phyloP scores from a whole-genome alignment of 352 stramenopile genomes.

The Phytophthora nicotianae region DNA sequence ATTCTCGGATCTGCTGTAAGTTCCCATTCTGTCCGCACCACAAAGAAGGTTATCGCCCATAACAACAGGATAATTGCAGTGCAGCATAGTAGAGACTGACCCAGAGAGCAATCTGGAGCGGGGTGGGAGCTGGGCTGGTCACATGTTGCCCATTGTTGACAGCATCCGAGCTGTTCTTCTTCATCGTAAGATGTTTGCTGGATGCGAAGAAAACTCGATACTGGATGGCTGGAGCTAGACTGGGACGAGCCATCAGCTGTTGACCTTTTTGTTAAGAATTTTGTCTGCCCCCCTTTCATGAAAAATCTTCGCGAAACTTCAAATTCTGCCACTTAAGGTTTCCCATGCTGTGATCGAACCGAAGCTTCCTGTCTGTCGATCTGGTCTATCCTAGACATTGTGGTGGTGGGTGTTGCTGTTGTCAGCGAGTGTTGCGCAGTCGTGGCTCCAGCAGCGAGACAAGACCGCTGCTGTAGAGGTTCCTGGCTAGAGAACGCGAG shows the following conservation, averaged over 20 bases:
- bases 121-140: slow-evolving; percentile 26
- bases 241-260: slow-evolving; percentile 30
- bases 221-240: neutral
- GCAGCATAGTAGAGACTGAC: slow-evolving; percentile 22
- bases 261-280: neutral
- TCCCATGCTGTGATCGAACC: no score
- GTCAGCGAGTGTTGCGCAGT: no score
- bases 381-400: neutral
- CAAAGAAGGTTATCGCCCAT: neutral
- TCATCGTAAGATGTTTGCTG: slow-evolving; percentile 15
- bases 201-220: slow-evolving; percentile 15
- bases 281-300: neutral
- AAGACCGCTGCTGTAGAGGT: no score
- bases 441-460: no score
- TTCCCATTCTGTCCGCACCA: slow-evolving; percentile 55
- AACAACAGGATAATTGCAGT: neutral
- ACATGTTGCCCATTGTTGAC: neutral
- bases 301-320: neutral
- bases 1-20: slow-evolving; percentile 54
- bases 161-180: slow-evolving; percentile 12
- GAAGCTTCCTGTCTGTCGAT: no score
- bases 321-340: no score
- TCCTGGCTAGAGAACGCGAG: no score
- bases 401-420: no score
- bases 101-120: slow-evolving; percentile 69